Conservation (phyloP, 176 grass and related monocot genomes). For the Poa annua region DNA sequence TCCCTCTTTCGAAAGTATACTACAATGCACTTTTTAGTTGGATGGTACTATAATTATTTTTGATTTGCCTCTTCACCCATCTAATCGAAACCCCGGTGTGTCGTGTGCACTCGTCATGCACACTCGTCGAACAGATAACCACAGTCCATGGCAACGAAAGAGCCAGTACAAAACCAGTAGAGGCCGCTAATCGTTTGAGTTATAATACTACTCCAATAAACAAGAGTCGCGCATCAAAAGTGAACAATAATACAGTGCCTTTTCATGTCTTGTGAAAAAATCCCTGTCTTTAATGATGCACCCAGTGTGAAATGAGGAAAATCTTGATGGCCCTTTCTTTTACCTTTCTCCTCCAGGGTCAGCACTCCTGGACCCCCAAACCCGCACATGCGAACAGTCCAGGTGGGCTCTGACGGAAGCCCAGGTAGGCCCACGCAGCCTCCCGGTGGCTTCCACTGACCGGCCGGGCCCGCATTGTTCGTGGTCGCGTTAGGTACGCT, state of each 20-base stretch:
- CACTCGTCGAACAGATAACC: not conserved
- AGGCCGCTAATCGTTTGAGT: no score
- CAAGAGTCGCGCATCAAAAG: no score
- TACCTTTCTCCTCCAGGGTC: not conserved
- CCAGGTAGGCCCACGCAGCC: constrained; percentile 30
- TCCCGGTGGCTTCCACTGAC: not conserved
- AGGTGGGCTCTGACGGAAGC: constrained; percentile 45
- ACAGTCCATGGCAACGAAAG: no score
- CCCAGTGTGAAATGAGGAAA: constrained; percentile 30
- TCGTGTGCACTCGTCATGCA: not conserved
- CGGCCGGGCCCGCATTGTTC: not conserved
- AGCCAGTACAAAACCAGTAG: no score
- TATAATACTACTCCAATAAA: no score
- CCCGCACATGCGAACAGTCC: constrained; percentile 9
- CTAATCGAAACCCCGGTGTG: not conserved
- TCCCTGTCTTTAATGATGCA: constrained; percentile 14
- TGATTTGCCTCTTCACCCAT: not conserved
- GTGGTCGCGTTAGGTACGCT: constrained; percentile 46
- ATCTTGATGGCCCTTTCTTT: not conserved
- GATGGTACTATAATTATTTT: not conserved
- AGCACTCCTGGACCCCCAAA: constrained; percentile 33
- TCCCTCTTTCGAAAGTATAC: no score
- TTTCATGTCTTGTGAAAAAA: not conserved
- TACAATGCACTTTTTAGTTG: no score
- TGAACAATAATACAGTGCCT: not conserved